A percentile compares a stretch with the other conserved stretches of the same genome.
Evolutionary conservation across 495 filamentous ascomycete genomes (phyloP).

Genomic region (Lepraria neglecta): DNA sequence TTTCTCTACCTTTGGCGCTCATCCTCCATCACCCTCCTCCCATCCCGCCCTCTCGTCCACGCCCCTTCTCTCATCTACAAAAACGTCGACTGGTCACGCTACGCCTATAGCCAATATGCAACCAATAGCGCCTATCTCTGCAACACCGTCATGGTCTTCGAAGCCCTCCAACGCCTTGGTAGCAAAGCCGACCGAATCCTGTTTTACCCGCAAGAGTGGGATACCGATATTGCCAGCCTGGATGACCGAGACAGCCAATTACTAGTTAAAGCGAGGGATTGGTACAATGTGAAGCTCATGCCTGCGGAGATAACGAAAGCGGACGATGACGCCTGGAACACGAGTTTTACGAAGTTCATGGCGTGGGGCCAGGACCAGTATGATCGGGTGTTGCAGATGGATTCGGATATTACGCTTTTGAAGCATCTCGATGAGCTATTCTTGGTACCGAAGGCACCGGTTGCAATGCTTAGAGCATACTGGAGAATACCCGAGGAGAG

Average conservation of each 20-base stretch:
- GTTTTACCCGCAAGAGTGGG: slow-evolving; percentile 54
- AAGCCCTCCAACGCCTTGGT: slow-evolving; percentile 51
- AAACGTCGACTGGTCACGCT: slow-evolving; percentile 51
- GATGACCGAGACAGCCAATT: slow-evolving; percentile 42
- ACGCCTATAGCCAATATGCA: slow-evolving; percentile 67
- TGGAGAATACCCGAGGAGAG: slow-evolving; percentile 54
- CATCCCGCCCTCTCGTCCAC: not conserved
- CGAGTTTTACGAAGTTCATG: slow-evolving; percentile 62
- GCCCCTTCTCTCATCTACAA: slow-evolving; percentile 24
- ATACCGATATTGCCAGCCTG: slow-evolving; percentile 14
- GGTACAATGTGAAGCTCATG: slow-evolving; percentile 55
- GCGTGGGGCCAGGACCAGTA: slow-evolving; percentile 67
- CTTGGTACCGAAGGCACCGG: slow-evolving; percentile 52
- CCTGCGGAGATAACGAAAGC: slow-evolving; percentile 52
- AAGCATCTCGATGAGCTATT: slow-evolving; percentile 66
- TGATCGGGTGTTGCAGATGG: slow-evolving; percentile 59
- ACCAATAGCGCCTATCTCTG: slow-evolving; percentile 64
- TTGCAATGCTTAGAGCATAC: slow-evolving; percentile 66
- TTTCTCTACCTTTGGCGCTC: slow-evolving; percentile 20
- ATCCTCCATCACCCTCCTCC: slow-evolving; percentile 11
- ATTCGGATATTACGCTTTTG: slow-evolving; percentile 61
- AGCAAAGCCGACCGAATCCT: slow-evolving; percentile 60
- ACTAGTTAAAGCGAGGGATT: slow-evolving; percentile 51
- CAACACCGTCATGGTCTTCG: slow-evolving; percentile 71
- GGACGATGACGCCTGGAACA: slow-evolving; percentile 50